Conservation (phyloP, 108 stramenopile genomes). For the Nitzschia putrida region DNA sequence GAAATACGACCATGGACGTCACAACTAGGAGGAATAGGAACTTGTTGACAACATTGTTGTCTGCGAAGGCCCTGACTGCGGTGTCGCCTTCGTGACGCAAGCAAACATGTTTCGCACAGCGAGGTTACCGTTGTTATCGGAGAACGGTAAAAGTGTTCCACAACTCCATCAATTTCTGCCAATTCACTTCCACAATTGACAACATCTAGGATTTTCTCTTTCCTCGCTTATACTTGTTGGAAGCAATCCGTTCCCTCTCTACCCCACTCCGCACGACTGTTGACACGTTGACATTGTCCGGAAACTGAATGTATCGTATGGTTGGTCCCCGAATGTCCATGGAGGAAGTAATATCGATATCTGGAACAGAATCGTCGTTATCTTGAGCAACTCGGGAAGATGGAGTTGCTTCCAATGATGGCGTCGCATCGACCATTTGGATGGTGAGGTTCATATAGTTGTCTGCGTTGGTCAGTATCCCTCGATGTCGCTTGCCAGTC, state of each 20-base stretch:
- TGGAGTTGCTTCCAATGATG: not conserved
- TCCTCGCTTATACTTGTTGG: slow-evolving; percentile 63
- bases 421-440: slow-evolving; percentile 8
- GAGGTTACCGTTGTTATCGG: too few relatives aligned
- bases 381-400: not conserved
- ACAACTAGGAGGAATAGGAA: too few relatives aligned
- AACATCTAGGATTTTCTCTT: slow-evolving; percentile 41
- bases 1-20: too few relatives aligned
- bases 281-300: slow-evolving; percentile 58
- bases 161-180: not conserved
- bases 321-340: slow-evolving; percentile 67
- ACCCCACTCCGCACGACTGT: slow-evolving; percentile 41
- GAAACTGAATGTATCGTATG: slow-evolving; percentile 81
- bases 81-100: too few relatives aligned
- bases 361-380: not conserved
- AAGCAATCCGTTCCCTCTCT: slow-evolving; percentile 63
- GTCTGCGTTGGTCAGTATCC: slow-evolving; percentile 57
- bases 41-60: too few relatives aligned
- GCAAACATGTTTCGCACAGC: too few relatives aligned
- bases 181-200: not conserved
- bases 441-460: slow-evolving; percentile 73
- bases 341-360: slow-evolving; percentile 15
- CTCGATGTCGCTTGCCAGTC: slow-evolving; percentile 57
- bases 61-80: too few relatives aligned
- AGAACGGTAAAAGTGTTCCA: too few relatives aligned